phyloP scores from a whole-genome alignment of 441 rosid species.

The Erysimum cheiri region DNA sequence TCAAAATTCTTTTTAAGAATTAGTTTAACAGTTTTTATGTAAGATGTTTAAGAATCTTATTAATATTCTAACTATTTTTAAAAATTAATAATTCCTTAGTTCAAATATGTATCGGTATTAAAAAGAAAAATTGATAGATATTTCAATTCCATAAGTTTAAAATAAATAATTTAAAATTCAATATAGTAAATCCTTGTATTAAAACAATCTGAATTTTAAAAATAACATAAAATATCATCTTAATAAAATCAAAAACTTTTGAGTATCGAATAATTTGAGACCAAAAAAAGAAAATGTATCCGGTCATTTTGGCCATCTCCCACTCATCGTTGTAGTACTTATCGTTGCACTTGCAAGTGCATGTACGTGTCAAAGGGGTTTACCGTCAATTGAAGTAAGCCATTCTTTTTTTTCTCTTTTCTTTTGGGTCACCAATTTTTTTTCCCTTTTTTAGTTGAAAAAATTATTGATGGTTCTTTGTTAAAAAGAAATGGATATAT shows the following conservation, averaged over 20 bases:
- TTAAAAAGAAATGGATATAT: neutral
- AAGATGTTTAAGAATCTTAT: no score
- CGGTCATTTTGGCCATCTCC: conserved; percentile 1
- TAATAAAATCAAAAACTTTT: neutral
- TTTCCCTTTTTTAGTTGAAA: conserved; percentile 31
- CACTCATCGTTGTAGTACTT: conserved; percentile 9
- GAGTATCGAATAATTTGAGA: neutral
- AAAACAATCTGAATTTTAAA: no score
- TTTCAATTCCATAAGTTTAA: no score
- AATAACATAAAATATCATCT: neutral
- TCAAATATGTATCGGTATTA: no score
- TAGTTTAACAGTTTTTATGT: no score
- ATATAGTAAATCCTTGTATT: no score
- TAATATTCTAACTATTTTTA: no score
- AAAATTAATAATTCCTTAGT: no score
- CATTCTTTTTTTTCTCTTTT: conserved; percentile 4
- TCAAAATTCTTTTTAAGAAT: no score
- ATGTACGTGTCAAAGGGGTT: conserved; percentile 10
- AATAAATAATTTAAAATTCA: no score
- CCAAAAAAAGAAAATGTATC: no score
- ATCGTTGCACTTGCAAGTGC: conserved; percentile 17
- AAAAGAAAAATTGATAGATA: no score
- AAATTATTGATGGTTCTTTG: conserved; percentile 28
- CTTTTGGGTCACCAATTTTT: conserved; percentile 13
- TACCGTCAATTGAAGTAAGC: conserved; percentile 13